Conservation (phyloP, 2,329 filamentous ascomycete genomes). For the Cytospora piceae region DNA sequence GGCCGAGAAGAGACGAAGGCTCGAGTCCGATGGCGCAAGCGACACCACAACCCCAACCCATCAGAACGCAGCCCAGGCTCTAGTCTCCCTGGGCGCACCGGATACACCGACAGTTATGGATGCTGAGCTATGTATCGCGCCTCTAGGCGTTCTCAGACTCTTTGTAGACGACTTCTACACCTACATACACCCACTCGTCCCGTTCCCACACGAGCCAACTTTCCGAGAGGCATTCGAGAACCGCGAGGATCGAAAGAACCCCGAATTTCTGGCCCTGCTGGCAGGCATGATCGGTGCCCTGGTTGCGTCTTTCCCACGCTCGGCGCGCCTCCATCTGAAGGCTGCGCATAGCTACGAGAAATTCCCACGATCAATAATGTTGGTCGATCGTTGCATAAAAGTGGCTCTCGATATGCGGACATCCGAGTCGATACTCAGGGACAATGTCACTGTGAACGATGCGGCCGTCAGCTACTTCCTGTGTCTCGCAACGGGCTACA, state of each 20-base stretch:
- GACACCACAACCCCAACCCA: constrained; percentile 43
- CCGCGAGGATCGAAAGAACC: constrained; percentile 67
- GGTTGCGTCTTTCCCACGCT: constrained; percentile 77
- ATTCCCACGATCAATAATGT: constrained; percentile 69
- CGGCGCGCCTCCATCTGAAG: constrained; percentile 71
- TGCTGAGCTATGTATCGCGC: constrained; percentile 69
- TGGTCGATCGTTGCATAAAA: constrained; percentile 72
- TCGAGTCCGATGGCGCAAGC: constrained; percentile 38
- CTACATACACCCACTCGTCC: constrained; percentile 76
- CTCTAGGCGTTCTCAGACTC: constrained; percentile 67
- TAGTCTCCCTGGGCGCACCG: constrained; percentile 50
- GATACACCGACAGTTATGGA: constrained; percentile 47
- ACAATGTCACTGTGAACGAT: constrained; percentile 54
- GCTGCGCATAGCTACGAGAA: constrained; percentile 64
- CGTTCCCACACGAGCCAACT: constrained; percentile 78
- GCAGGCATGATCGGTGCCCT: constrained; percentile 75
- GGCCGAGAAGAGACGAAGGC: constrained; percentile 53
- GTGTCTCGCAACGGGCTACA: constrained; percentile 68
- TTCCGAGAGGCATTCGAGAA: constrained; percentile 71
- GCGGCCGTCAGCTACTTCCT: constrained; percentile 78
- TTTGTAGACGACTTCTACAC: constrained; percentile 83
- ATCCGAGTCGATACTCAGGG: constrained; percentile 51
- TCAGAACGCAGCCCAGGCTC: constrained; percentile 52
- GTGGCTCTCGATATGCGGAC: constrained; percentile 71
- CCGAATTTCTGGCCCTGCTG: constrained; percentile 70